Base-by-base conservation (phyloP, 2,329 filamentous ascomycete genomes). In the Aspergillus terreus region DNA sequence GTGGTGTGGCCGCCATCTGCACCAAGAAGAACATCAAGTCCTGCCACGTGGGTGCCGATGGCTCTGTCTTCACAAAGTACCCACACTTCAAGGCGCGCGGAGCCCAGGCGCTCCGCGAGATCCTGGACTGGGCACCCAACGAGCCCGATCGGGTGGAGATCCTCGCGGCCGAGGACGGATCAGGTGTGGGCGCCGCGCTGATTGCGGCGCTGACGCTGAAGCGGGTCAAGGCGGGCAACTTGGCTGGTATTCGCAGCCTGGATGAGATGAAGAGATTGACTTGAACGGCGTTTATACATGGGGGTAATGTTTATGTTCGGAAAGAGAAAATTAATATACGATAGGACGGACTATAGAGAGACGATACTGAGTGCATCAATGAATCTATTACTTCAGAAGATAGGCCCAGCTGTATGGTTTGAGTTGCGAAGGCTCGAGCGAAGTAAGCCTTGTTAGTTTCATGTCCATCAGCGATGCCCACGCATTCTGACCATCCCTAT, bases 21-120 rank as follows among this genome's bases (percentile, higher is more conserved):
- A 95, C 87, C 77, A 97, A 97, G 85, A 97, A 96, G 82, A 82
- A 83, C 61, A 92, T 92, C 73, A 76, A 87, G 66, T 81, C 82
- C 35, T 95, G 90, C 77, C 94, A 97, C 72, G 94, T 99, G 40
- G 94, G 94, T 63, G 94, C 94, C 47, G 94, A 99, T 68, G 94
- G 94, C 35, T 95, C 90, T 15, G 92, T 99, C 49, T 99, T 99
- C 79, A 96, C 96, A 81, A 97, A 97, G 73, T 99, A 99, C 76
- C 94, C 94, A 11, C 88, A 96, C 76, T 99, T 99, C 83, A 96
- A 96, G 80, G 83, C 85, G 52, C 87, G 94, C 49, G 92, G 92
- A 50, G 92, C 94, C 12, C 81, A 86, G 70, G 94, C 94, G 25
- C 82, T 99, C 48, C 85, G 90, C 50, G 94, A 99, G 78, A 96